A percentile compares a stretch with the other conserved stretches of the same genome.
These are phyloP conservation scores for Clausena lansium DNA, from an alignment of 345 rosid genomes.

Conservation along the genomic window DNA sequence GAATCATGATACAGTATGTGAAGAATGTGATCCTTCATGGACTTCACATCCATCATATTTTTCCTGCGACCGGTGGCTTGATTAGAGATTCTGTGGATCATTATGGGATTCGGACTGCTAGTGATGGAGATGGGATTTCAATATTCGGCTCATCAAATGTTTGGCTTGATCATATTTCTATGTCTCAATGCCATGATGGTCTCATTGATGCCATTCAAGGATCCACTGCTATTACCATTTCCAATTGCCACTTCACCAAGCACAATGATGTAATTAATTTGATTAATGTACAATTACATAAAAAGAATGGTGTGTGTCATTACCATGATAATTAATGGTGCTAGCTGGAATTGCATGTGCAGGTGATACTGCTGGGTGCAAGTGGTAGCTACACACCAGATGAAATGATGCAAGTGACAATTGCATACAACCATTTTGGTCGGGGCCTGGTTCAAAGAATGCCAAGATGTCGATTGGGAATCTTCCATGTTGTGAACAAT, in stretches of 20 bases:
- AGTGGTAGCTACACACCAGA: background rate
- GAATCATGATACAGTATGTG: slow-evolving; percentile 61
- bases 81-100: slow-evolving; percentile 69
- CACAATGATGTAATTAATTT: background rate
- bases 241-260: background rate
- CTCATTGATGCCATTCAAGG: slow-evolving; percentile 52
- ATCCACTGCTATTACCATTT: background rate
- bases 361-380: background rate
- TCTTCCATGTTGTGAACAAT: slow-evolving; percentile 54
- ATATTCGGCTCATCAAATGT: slow-evolving; percentile 56
- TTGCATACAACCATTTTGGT: background rate
- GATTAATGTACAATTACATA: too few species aligned
- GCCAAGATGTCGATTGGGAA: background rate
- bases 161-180: slow-evolving; percentile 74
- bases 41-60: slow-evolving; percentile 54
- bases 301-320: too few species aligned
- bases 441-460: background rate
- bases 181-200: slow-evolving; percentile 56
- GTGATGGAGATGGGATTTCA: slow-evolving; percentile 71
- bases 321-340: too few species aligned
- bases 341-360: too few species aligned
- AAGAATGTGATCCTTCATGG: slow-evolving; percentile 69
- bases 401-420: background rate
- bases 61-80: slow-evolving; percentile 43
- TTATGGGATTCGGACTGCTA: slow-evolving; percentile 40